A percentile compares a stretch with the other conserved stretches of the same genome.
These are phyloP conservation scores for Porcisia hertigi DNA, from an alignment of 208 protist species.

Conservation along the genomic window DNA sequence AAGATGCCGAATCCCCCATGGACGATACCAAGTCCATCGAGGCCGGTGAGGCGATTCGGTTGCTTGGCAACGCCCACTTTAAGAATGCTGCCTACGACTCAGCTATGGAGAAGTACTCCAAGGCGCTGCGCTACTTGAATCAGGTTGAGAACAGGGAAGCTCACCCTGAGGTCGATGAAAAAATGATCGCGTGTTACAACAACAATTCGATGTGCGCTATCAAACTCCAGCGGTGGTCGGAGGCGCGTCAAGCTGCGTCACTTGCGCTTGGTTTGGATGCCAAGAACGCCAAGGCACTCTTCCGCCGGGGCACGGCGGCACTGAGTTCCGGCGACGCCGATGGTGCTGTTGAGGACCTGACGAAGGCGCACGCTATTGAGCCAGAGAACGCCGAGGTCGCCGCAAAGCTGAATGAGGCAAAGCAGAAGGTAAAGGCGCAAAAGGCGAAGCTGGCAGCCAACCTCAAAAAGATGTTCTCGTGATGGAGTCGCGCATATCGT, in stretches of 20 bases:
- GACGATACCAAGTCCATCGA: conserved; percentile 48
- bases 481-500: background rate
- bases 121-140: conserved; percentile 75
- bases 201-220: conserved; percentile 82
- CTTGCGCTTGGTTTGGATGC: conserved; percentile 67
- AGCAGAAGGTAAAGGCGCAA: conserved; percentile 68
- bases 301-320: conserved; percentile 76
- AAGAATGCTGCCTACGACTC: conserved; percentile 55
- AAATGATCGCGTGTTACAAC: conserved; percentile 86
- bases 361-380: conserved; percentile 59
- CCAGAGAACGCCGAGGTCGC: conserved; percentile 73
- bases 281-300: conserved; percentile 87
- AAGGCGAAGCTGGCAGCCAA: conserved; percentile 80
- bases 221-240: conserved; percentile 60
- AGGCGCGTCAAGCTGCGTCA: conserved; percentile 55
- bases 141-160: conserved; percentile 45
- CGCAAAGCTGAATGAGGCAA: conserved; percentile 75
- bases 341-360: conserved; percentile 66
- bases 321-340: conserved; percentile 64
- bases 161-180: conserved; percentile 52
- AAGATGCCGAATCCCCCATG: conserved; percentile 61
- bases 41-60: conserved; percentile 78
- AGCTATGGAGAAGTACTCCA: conserved; percentile 86
- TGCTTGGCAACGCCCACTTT: conserved; percentile 83
- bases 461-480: conserved; percentile 91